A percentile compares a stretch with the other conserved stretches of the same genome.
These are phyloP conservation scores for Penicillium macrosclerotiorum DNA, from an alignment of 495 filamentous ascomycete genomes.

Conservation along the genomic window DNA sequence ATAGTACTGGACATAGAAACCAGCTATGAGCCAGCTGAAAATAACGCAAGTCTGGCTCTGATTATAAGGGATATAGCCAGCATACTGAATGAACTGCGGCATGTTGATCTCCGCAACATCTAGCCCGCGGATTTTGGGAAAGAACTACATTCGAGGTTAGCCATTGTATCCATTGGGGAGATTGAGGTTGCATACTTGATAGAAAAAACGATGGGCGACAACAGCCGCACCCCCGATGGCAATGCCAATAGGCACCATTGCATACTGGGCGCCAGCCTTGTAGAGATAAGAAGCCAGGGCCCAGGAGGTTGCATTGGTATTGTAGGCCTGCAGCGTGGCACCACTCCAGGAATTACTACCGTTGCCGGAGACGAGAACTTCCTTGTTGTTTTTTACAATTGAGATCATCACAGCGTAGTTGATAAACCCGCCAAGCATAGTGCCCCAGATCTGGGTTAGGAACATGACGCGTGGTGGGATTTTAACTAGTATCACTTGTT, in stretches of 20 bases:
- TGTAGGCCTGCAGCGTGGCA: slow-evolving; percentile 39
- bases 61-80: slow-evolving; percentile 47
- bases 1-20: slow-evolving; percentile 52
- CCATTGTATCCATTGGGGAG: not conserved
- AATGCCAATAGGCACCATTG: slow-evolving; percentile 47
- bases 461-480: slow-evolving; percentile 47
- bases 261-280: slow-evolving; percentile 25
- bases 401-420: slow-evolving; percentile 51
- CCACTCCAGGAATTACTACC: slow-evolving; percentile 50
- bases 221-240: slow-evolving; percentile 40
- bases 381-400: slow-evolving; percentile 36
- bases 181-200: slow-evolving; percentile 24
- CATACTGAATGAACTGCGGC: slow-evolving; percentile 41
- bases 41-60: slow-evolving; percentile 40
- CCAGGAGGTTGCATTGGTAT: slow-evolving; percentile 44
- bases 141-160: slow-evolving; percentile 20
- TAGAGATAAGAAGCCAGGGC: slow-evolving; percentile 44
- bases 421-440: slow-evolving; percentile 44
- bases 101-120: slow-evolving; percentile 39
- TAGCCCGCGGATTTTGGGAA: slow-evolving; percentile 28
- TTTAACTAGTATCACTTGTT: too few relatives aligned
- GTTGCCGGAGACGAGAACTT: slow-evolving; percentile 33
- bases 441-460: slow-evolving; percentile 42
- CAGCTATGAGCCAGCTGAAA: slow-evolving; percentile 33
- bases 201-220: slow-evolving; percentile 38